Base-by-base conservation (phyloP, 2,329 filamentous ascomycete species). In the Colletotrichum liriopes region DNA sequence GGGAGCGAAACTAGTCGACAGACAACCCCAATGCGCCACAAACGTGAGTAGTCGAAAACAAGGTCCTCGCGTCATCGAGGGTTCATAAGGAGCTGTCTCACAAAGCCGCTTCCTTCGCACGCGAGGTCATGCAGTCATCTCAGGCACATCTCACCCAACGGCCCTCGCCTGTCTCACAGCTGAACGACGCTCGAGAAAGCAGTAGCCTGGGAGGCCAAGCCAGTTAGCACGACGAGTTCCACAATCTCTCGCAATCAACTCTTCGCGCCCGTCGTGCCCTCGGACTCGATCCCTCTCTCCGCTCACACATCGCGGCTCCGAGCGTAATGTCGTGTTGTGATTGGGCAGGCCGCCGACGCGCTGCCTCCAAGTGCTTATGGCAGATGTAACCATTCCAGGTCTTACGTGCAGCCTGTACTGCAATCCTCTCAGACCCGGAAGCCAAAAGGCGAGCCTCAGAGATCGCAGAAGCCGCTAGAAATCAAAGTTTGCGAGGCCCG, bases 331-430 rank as follows among this genome's bases (percentile, higher is more conserved):
- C n/a, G 56, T 47, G 45, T 35, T 49, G 12, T 23, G 47, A 72
- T 70, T 72, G 70, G 70, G 37, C 37, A 20, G 39, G 5, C 18
- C 9, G 9, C 37, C 52, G 49, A 63, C 26, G 39, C 16, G 65
- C 52, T 32, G 45, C n/a, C 29, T 23, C 47, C 54, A 72, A 72
- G 70, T 65, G 70, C 70, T 72, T 72, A 72, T 69, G 65, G 59
- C 65, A 68, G 65, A 72, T 72, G 65, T 55, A 65, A 72, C 58
- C 70, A n/a, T 45, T 56, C 41, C 41, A 51, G 67, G 54, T 60
- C 70, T 64, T 47, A 71, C 68, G 35, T 70, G 70, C 70, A 72
- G 59, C 58, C 11, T 23, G 47, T 41, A 37, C 35, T 52, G 56
- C 56, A 29, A 56, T 52, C 43, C 68, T 71, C 16, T 35, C 41